These are phyloP conservation scores for Psilocybe subaeruginosa DNA, from an alignment of 768 basidiomycete species.

Conservation along the genomic window DNA sequence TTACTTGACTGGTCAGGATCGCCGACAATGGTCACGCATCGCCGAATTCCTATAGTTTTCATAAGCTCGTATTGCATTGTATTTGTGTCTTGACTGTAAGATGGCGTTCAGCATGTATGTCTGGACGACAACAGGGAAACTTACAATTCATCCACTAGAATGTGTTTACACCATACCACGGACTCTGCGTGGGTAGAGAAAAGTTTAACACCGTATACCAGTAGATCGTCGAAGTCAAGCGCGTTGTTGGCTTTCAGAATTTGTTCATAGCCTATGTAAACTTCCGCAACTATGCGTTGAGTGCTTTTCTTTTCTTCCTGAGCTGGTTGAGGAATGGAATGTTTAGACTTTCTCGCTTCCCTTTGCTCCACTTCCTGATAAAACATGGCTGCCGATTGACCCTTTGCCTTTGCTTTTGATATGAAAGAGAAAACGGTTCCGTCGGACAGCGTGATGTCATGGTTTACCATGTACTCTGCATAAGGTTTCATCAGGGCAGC, in stretches of 20 bases:
- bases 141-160: constrained; percentile 84
- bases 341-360: constrained; percentile 5
- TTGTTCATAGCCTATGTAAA: constrained; percentile 71
- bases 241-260: constrained; percentile 63
- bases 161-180: constrained; percentile 63
- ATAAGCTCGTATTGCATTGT: constrained; percentile 81
- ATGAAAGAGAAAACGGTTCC: constrained; percentile 60
- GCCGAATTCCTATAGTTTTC: constrained; percentile 57
- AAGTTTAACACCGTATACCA: constrained; percentile 71
- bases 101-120: neutral
- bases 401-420: constrained; percentile 77
- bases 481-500: constrained; percentile 59
- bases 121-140: constrained; percentile 27
- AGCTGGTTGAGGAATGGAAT: constrained; percentile 14
- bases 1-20: constrained; percentile 90
- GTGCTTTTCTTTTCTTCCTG: constrained; percentile 24
- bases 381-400: constrained; percentile 55
- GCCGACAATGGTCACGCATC: constrained; percentile 79
- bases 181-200: constrained; percentile 54
- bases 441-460: constrained; percentile 58
- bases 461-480: constrained; percentile 45
- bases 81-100: constrained; percentile 76
- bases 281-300: constrained; percentile 45
- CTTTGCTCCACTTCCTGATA: constrained; percentile 25
- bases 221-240: constrained; percentile 87